Percentiles rank a stretch among this genome's conserved stretches.
Conservation (phyloP, 1,284 basidiomycete species). For the Sanghuangporus sanghuang region DNA sequence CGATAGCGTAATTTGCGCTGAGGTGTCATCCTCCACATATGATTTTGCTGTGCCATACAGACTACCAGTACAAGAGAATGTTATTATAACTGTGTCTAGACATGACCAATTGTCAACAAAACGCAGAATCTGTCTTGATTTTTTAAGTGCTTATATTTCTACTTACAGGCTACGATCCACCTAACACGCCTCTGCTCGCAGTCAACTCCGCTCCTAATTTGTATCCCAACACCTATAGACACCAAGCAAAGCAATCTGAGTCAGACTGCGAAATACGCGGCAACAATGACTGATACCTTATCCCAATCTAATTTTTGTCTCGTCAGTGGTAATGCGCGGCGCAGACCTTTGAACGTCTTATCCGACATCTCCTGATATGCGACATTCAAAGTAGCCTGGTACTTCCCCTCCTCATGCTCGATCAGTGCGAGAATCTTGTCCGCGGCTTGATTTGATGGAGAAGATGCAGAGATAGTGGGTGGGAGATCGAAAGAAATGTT, state of each 20-base stretch:
- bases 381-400: constrained; percentile 74
- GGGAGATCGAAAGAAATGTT: constrained; percentile 62
- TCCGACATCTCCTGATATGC: constrained; percentile 85
- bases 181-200: constrained; percentile 61
- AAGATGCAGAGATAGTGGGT: constrained; percentile 42
- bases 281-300: constrained; percentile 49
- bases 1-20: not conserved
- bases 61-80: not conserved
- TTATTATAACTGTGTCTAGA: not conserved
- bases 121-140: not conserved
- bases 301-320: constrained; percentile 94
- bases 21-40: not conserved
- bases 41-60: not conserved
- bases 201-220: constrained; percentile 82
- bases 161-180: constrained; percentile 21
- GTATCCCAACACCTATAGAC: constrained; percentile 70
- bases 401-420: constrained; percentile 70
- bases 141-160: not conserved
- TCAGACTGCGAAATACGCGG: not conserved
- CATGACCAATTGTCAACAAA: not conserved
- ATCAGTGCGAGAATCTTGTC: constrained; percentile 79
- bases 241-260: not conserved
- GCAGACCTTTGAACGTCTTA: constrained; percentile 85
- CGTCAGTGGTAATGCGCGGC: constrained; percentile 87
- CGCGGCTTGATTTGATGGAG: constrained; percentile 47